These are phyloP conservation scores for Mycogone perniciosa DNA, from an alignment of 2,329 filamentous ascomycete genomes.

Conservation along the genomic window DNA sequence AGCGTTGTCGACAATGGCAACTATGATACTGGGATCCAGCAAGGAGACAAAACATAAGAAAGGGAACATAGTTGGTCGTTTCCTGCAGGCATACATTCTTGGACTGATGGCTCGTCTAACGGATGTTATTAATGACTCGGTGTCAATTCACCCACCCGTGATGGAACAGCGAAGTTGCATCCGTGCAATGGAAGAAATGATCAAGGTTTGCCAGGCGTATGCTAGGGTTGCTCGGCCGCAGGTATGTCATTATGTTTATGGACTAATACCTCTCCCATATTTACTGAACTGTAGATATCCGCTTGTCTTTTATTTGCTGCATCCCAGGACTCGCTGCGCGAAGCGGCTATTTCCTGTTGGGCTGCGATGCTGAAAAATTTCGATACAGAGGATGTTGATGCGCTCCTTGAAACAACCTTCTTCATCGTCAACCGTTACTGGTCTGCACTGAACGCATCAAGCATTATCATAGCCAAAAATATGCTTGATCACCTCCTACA, in stretches of 20 bases:
- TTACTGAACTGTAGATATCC: conserved; percentile 56
- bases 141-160: conserved; percentile 45
- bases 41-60: conserved; percentile 43
- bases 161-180: conserved; percentile 72
- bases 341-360: conserved; percentile 80
- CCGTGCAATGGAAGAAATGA: conserved; percentile 80
- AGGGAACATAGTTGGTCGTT: conserved; percentile 58
- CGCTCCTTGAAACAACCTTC: conserved; percentile 81
- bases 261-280: not conserved
- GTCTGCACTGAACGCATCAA: conserved; percentile 55
- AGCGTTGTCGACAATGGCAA: conserved; percentile 42
- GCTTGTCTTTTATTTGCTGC: conserved; percentile 87
- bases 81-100: conserved; percentile 77
- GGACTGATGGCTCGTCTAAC: conserved; percentile 82
- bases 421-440: conserved; percentile 82
- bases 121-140: conserved; percentile 65
- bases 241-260: conserved; percentile 39
- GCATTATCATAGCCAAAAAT: conserved; percentile 52
- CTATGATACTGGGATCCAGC: conserved; percentile 33
- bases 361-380: conserved; percentile 67
- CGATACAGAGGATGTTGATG: conserved; percentile 70
- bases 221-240: conserved; percentile 79
- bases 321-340: conserved; percentile 64
- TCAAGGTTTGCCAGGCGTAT: conserved; percentile 65
- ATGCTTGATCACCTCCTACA: conserved; percentile 61